Percentiles rank a stretch among this genome's conserved stretches.
phyloP scores from a whole-genome alignment of 2,329 filamentous ascomycete genomes.

The Aspergillus proliferans region DNA sequence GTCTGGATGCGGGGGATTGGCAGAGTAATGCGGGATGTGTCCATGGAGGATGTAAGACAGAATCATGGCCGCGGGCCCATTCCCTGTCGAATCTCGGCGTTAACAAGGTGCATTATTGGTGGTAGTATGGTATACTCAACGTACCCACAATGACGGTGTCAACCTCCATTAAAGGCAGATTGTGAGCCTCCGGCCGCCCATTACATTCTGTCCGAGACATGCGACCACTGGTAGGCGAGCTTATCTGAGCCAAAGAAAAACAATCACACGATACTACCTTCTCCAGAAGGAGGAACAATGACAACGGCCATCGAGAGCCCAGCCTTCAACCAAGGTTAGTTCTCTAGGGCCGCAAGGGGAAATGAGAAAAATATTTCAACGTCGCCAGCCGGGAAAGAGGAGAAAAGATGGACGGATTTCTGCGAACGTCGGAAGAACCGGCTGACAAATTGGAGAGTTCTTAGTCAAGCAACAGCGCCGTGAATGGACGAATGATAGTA shows the following conservation, averaged over 20 bases:
- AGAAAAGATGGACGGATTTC: slow-evolving; percentile 3
- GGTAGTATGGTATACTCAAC: slow-evolving; percentile 13
- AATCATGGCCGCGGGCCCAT: slow-evolving; percentile 57
- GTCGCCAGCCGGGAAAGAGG: slow-evolving; percentile 2
- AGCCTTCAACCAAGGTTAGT: slow-evolving; percentile 5
- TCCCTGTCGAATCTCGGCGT: slow-evolving; percentile 38
- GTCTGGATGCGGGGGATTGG: slow-evolving; percentile 50
- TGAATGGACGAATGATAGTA: neutral
- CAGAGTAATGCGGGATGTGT: slow-evolving; percentile 52
- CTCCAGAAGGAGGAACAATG: slow-evolving; percentile 11
- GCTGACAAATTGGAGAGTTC: slow-evolving; percentile 25
- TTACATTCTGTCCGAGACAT: slow-evolving; percentile 27
- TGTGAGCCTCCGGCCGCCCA: slow-evolving; percentile 18
- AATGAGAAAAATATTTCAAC: neutral
- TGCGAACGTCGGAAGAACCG: slow-evolving; percentile 14
- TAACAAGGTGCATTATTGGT: slow-evolving; percentile 9
- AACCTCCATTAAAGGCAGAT: slow-evolving; percentile 28
- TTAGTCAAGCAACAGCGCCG: neutral
- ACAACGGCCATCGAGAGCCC: slow-evolving; percentile 17
- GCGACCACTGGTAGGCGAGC: slow-evolving; percentile 8
- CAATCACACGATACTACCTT: slow-evolving; percentile 9
- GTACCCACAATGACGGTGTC: slow-evolving; percentile 42
- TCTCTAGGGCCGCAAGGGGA: neutral
- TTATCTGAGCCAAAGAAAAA: neutral
- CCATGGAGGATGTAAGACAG: slow-evolving; percentile 59